Base-by-base conservation (phyloP, 352 stramenopile species). In the Phytopythium mirpurense region DNA sequence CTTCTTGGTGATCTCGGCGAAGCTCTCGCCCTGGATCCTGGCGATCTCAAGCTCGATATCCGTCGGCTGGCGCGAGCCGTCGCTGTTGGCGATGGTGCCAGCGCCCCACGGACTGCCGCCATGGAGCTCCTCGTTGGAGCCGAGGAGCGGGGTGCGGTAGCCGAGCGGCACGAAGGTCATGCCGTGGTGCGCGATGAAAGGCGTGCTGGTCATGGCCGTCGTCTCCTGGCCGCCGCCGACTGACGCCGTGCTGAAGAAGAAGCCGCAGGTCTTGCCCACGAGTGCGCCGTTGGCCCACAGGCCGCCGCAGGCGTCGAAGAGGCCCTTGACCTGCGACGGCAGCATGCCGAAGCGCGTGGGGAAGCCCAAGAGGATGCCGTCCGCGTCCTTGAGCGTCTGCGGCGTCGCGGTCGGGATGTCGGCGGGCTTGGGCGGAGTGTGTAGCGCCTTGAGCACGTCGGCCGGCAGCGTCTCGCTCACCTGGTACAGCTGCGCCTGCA, bases 101-200 rank as follows among this genome's bases (percentile, higher is more conserved):
- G 83, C 70, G 27, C 85, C 84, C 68, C 88, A 95, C 1, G 82
- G 67, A 51, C 65, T 82, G 23, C 68, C 75, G 31, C 78, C 81
- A 44, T 89, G 81, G 16, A 86, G 56, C 46, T 84, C 77, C n/a
- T 86, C 63, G 34, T 81, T 70, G 54, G 71, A 72, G 9, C 65
- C 70, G 24, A 82, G 51, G 23, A 78, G 51, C 0, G 63, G 72
- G 3, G 62, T 61, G 34, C 70, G 69, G 55, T 78, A 82, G 32
- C 84, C 87, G 16, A 91, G 49, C 32, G 87, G 86, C 34, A 96
- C 78, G 59, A 94, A 96, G 29, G 81, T 75, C 78, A 96, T 93
- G 37, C 88, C 88, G 24, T 95, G 81, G 68, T 96, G 84, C 16
- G 72, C 62, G 35, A 95, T 70, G 64, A 93, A 91, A 24, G 83